Conservation (phyloP, 352 stramenopile genomes). For the Pythium apleroticum region DNA sequence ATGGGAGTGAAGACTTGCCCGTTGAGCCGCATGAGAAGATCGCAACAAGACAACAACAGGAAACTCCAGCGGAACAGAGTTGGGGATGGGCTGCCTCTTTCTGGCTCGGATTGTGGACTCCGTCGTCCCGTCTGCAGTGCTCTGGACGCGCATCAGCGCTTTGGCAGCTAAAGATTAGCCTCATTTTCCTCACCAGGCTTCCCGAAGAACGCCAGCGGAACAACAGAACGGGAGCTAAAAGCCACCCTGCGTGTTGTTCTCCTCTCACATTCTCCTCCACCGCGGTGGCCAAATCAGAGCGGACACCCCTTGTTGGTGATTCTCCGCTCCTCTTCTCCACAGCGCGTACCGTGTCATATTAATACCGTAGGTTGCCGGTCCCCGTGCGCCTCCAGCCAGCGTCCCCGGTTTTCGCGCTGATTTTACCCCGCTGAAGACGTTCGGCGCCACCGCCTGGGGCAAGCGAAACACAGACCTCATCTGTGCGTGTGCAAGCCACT, state of each 20-base stretch:
- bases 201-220: background rate
- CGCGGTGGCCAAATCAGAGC: background rate
- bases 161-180: background rate
- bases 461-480: background rate
- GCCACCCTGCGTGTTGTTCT: background rate
- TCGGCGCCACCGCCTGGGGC: background rate
- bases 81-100: background rate
- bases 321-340: background rate
- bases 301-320: background rate
- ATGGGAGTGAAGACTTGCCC: background rate
- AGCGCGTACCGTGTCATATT: too few species aligned
- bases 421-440: background rate
- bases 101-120: background rate
- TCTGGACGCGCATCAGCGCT: background rate
- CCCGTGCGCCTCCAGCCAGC: background rate
- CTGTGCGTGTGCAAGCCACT: background rate
- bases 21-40: slow-evolving; percentile 2
- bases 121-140: slow-evolving; percentile 1
- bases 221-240: background rate
- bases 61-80: background rate
- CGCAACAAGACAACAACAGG: slow-evolving; percentile 16
- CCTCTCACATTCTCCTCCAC: background rate
- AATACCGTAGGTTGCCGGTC: background rate
- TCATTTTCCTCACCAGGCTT: background rate
- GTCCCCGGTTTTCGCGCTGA: background rate